phyloP scores from a whole-genome alignment of 768 basidiomycete species.

The Exsudoporus frostii region DNA sequence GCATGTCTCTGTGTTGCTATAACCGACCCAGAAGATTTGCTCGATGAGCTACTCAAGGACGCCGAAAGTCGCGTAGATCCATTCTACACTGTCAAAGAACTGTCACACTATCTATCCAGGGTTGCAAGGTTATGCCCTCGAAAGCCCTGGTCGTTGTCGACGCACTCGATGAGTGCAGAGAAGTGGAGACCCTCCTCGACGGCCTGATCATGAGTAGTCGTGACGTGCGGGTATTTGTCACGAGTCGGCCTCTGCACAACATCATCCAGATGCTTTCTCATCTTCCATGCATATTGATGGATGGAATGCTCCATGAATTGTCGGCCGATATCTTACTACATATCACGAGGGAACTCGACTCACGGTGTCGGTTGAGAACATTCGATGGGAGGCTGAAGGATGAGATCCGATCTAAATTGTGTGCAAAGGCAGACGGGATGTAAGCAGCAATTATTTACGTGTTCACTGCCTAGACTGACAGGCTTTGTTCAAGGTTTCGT shows the following conservation, averaged over 20 bases:
- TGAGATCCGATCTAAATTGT: constrained; percentile 6
- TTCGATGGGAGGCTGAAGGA: constrained; percentile 1
- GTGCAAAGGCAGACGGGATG: constrained; percentile 20
- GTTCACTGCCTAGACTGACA: neutral
- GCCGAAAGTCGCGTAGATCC: neutral
- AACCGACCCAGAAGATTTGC: neutral
- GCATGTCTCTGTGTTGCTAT: neutral
- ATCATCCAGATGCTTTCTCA: neutral
- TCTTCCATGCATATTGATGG: constrained; percentile 11
- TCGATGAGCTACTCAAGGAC: constrained; percentile 4
- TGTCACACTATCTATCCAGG: neutral
- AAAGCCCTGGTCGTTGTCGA: constrained; percentile 18
- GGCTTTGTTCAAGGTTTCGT: constrained; percentile 4
- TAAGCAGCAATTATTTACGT: neutral
- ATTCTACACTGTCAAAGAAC: constrained; percentile 1
- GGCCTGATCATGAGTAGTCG: neutral
- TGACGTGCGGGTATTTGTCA: constrained; percentile 1
- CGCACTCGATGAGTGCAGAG: constrained; percentile 22
- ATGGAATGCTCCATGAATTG: neutral
- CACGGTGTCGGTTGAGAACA: constrained; percentile 1
- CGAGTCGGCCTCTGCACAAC: constrained; percentile 6
- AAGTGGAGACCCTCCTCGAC: constrained; percentile 5
- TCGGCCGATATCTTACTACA: constrained; percentile 8
- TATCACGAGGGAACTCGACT: constrained; percentile 9
- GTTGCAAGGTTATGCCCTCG: neutral